phyloP scores from a whole-genome alignment of 495 filamentous ascomycete species.

The Aspergillus campestris region DNA sequence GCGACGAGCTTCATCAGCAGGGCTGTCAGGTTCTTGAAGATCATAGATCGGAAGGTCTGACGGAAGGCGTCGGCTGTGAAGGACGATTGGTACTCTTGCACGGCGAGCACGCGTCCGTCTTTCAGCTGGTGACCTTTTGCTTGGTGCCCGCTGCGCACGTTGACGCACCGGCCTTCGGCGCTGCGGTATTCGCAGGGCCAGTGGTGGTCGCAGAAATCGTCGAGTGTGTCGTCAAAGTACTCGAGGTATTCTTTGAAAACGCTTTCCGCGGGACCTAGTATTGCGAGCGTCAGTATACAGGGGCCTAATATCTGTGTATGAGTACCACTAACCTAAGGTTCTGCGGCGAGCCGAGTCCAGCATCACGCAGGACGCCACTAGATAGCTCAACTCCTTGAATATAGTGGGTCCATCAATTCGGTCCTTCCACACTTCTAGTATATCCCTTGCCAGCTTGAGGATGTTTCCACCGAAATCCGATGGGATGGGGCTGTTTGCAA shows the following conservation, averaged over 20 bases:
- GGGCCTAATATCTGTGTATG: too few species aligned
- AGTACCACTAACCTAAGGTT: background rate
- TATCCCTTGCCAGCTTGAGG: background rate
- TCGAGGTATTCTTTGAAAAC: background rate
- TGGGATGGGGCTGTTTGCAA: conserved; percentile 28
- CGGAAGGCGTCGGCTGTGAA: background rate
- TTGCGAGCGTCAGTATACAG: too few species aligned
- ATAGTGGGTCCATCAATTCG: background rate
- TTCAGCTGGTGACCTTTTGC: background rate
- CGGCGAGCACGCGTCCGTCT: background rate
- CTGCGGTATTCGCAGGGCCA: background rate
- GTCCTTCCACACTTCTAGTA: background rate
- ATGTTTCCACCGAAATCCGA: background rate
- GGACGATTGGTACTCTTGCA: background rate
- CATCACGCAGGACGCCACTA: background rate
- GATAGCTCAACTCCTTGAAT: background rate
- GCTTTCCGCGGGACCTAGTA: background rate
- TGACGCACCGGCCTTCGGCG: background rate
- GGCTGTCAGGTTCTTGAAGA: background rate
- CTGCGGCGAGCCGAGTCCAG: background rate
- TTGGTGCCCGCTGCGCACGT: background rate
- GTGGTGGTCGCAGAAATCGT: conserved; percentile 1
- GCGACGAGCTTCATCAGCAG: background rate
- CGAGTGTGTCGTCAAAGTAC: background rate
- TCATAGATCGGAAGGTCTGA: background rate